These are phyloP conservation scores for Chaetothyriales sp. DNA, from an alignment of 2,329 filamentous ascomycete species.

Conservation along the genomic window DNA sequence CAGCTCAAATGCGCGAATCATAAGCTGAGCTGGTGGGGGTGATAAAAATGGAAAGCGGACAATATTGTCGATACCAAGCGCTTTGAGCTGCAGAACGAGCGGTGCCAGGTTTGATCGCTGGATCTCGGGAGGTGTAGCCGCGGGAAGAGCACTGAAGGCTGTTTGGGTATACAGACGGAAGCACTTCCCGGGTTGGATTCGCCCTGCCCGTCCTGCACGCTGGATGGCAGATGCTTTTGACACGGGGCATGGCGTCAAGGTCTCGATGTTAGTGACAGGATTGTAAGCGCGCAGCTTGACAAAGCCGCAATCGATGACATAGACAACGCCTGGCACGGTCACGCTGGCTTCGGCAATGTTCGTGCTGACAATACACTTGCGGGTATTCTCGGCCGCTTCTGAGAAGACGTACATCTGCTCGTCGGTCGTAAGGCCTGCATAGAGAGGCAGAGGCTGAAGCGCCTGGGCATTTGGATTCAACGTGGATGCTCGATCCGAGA, in stretches of 20 bases:
- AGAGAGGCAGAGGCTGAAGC: slow-evolving; percentile 63
- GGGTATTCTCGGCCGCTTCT: slow-evolving; percentile 59
- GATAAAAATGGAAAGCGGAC: slow-evolving; percentile 80
- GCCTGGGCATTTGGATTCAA: slow-evolving; percentile 44
- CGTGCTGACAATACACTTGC: slow-evolving; percentile 85
- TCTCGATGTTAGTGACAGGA: slow-evolving; percentile 71
- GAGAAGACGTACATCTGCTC: slow-evolving; percentile 95
- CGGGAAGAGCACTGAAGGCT: slow-evolving; percentile 48
- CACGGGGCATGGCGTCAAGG: slow-evolving; percentile 62
- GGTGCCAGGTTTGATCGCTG: slow-evolving; percentile 83
- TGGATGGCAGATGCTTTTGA: slow-evolving; percentile 91
- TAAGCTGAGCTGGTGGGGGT: slow-evolving; percentile 66
- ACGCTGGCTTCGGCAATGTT: slow-evolving; percentile 96
- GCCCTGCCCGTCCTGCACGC: slow-evolving; percentile 74
- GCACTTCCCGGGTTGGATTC: slow-evolving; percentile 83
- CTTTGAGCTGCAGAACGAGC: slow-evolving; percentile 79
- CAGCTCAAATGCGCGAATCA: slow-evolving; percentile 74
- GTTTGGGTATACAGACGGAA: slow-evolving; percentile 80
- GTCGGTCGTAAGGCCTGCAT: slow-evolving; percentile 75
- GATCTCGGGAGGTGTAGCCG: slow-evolving; percentile 72
- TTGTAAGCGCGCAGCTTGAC: slow-evolving; percentile 82
- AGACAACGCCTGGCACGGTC: slow-evolving; percentile 82
- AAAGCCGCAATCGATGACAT: slow-evolving; percentile 79
- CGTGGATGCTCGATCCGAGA: slow-evolving; percentile 54
- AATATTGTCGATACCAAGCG: slow-evolving; percentile 87